These are phyloP conservation scores for Candida pseudofarinosa DNA, from an alignment of 805 yeast species.

Conservation along the genomic window DNA sequence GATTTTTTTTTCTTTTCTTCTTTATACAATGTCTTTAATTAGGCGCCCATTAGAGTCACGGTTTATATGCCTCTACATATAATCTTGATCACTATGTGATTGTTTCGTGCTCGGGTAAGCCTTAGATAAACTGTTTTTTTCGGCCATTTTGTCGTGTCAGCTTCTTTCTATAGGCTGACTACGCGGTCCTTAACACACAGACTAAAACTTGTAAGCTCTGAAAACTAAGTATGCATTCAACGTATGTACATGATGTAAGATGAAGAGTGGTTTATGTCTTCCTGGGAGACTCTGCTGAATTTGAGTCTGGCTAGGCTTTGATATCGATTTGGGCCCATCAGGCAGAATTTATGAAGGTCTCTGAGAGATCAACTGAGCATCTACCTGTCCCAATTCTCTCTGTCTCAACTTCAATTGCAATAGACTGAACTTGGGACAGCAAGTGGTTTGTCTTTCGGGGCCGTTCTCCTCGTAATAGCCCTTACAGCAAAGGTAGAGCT, in stretches of 20 bases:
- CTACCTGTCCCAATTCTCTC: slow-evolving; percentile 50
- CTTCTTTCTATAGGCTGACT: slow-evolving; percentile 40
- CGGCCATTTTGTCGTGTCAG: slow-evolving; percentile 58
- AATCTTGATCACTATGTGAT: slow-evolving; percentile 41
- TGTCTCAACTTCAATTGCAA: slow-evolving; percentile 64
- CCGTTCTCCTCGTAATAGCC: slow-evolving; percentile 61
- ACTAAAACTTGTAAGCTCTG: slow-evolving; percentile 2
- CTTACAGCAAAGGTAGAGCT: slow-evolving; percentile 71
- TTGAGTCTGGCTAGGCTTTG: too few relatives aligned
- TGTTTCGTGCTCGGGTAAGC: slow-evolving; percentile 91
- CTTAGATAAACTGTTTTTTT: slow-evolving; percentile 63
- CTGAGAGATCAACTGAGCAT: slow-evolving; percentile 46
- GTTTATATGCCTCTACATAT: slow-evolving; percentile 50
- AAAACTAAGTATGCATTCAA: too few relatives aligned
- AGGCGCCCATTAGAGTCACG: slow-evolving; percentile 89
- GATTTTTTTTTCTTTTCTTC: slow-evolving; percentile 16
- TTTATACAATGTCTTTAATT: slow-evolving; percentile 41
- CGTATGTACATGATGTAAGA: neutral
- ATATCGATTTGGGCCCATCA: too few relatives aligned
- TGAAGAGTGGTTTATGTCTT: too few relatives aligned
- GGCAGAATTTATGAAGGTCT: neutral
- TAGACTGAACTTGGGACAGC: slow-evolving; percentile 73
- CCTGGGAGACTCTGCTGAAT: too few relatives aligned
- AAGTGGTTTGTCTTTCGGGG: slow-evolving; percentile 54
- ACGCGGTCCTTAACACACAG: slow-evolving; percentile 78